These are phyloP conservation scores for Biscogniauxia marginata DNA, from an alignment of 2,329 filamentous ascomycete species.

Conservation along the genomic window DNA sequence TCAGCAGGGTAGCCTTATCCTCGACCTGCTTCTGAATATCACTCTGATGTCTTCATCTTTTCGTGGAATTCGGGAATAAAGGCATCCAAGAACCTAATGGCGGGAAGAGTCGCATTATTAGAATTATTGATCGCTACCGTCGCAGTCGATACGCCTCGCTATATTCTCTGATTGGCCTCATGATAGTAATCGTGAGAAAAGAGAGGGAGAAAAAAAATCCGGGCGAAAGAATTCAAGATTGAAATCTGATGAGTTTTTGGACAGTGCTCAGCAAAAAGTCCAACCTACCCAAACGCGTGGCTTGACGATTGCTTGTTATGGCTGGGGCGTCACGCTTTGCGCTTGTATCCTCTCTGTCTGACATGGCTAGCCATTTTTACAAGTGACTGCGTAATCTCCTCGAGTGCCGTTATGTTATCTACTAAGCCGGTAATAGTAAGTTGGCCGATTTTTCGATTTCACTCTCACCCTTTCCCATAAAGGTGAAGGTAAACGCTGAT, in stretches of 20 bases:
- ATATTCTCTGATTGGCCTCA: not conserved
- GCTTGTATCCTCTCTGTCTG: conserved; percentile 51
- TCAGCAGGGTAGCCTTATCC: conserved; percentile 58
- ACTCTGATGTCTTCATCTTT: conserved; percentile 57
- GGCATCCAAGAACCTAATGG: conserved; percentile 64
- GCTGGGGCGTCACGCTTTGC: conserved; percentile 12
- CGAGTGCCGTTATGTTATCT: conserved; percentile 63
- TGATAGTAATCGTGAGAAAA: not conserved
- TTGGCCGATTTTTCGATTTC: conserved; percentile 92
- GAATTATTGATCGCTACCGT: conserved; percentile 80
- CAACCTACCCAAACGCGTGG: conserved; percentile 67
- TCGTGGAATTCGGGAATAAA: conserved; percentile 54
- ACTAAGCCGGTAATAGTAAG: conserved; percentile 75
- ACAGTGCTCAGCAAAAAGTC: conserved; percentile 73
- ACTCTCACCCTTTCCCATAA: conserved; percentile 87
- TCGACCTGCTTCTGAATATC: conserved; percentile 63
- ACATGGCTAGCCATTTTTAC: conserved; percentile 63
- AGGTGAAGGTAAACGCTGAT: conserved; percentile 69
- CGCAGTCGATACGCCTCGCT: conserved; percentile 65
- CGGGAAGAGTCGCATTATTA: conserved; percentile 72
- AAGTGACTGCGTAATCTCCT: conserved; percentile 61
- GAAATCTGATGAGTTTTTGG: conserved; percentile 52
- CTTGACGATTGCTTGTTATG: conserved; percentile 41
- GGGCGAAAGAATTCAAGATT: too few species aligned
- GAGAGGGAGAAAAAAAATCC: too few species aligned